Conservation (phyloP, 495 filamentous ascomycete species). For the Trichocladium antarcticum region DNA sequence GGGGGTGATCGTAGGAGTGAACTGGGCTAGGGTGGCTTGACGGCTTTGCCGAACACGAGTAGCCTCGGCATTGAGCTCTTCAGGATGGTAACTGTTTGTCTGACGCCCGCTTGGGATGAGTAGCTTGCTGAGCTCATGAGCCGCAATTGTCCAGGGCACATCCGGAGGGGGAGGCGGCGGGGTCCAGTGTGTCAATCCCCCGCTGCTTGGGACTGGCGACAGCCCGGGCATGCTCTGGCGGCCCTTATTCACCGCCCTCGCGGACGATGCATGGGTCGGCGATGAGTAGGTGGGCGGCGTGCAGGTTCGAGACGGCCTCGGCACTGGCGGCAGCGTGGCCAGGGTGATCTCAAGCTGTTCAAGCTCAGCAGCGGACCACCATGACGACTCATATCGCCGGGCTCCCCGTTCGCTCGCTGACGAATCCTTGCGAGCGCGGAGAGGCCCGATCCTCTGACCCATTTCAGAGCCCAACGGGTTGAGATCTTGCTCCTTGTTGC, state of each 20-base stretch:
- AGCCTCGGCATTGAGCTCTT: constrained; percentile 62
- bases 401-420: constrained; percentile 16
- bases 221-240: constrained; percentile 38
- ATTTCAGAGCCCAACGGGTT: constrained; percentile 44
- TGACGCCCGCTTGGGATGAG: constrained; percentile 65
- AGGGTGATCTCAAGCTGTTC: constrained; percentile 46
- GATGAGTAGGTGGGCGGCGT: constrained; percentile 56
- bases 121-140: constrained; percentile 68
- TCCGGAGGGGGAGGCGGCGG: constrained; percentile 59
- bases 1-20: constrained; percentile 22
- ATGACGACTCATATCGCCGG: constrained; percentile 49
- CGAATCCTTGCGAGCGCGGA: constrained; percentile 27
- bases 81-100: constrained; percentile 58
- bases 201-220: constrained; percentile 20
- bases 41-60: constrained; percentile 51
- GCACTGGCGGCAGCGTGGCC: constrained; percentile 43
- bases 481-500: constrained; percentile 29
- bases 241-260: constrained; percentile 52
- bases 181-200: constrained; percentile 17
- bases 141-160: constrained; percentile 71
- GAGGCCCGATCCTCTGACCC: constrained; percentile 34
- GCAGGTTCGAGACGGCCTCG: constrained; percentile 42
- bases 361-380: constrained; percentile 67
- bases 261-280: constrained; percentile 66
- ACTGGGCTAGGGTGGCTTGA: constrained; percentile 37